A percentile compares a stretch with the other conserved stretches of the same genome.
Evolutionary conservation across 257 asterid species (phyloP).

Genomic region (Schizonepeta tenuifolia): DNA sequence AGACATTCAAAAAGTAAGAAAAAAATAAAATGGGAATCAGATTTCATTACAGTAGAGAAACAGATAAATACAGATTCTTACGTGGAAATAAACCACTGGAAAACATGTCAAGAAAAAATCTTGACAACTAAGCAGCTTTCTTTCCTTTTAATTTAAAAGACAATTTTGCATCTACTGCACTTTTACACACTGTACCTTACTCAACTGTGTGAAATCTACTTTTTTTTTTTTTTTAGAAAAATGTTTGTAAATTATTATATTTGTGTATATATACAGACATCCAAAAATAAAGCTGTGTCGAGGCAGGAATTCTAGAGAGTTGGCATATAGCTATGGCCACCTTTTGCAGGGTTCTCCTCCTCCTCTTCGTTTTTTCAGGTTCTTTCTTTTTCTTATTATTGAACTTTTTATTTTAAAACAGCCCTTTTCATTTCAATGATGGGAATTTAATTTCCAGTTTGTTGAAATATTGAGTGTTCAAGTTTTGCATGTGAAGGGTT

Average conservation of each 20-base stretch:
- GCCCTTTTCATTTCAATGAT: not conserved
- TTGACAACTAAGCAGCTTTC: constrained; percentile 21
- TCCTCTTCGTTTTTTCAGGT: constrained; percentile 70
- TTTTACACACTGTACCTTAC: constrained; percentile 33
- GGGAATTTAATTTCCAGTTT: not conserved
- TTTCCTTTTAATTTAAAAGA: not conserved
- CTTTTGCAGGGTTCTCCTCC: constrained; percentile 56
- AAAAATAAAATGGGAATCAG: constrained; percentile 15
- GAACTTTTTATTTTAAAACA: not conserved
- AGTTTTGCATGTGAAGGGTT: constrained; percentile 32
- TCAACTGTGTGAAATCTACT: constrained; percentile 10
- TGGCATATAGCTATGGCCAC: constrained; percentile 68
- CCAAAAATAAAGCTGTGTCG: constrained; percentile 41
- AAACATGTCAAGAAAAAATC: constrained; percentile 21
- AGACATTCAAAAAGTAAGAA: constrained; percentile 28
- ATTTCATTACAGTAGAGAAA: constrained; percentile 26
- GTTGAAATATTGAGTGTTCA: constrained; percentile 16
- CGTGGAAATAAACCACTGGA: constrained; percentile 36
- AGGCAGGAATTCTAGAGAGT: constrained; percentile 55
- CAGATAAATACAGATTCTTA: constrained; percentile 5
- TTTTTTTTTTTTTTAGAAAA: not conserved
- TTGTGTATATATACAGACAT: constrained; percentile 32
- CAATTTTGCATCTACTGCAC: constrained; percentile 17
- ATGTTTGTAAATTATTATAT: constrained; percentile 1
- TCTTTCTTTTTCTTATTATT: constrained; percentile 24